Evolutionary conservation across 2,329 filamentous ascomycete genomes (phyloP).

Genomic region (Lojkania enalia): DNA sequence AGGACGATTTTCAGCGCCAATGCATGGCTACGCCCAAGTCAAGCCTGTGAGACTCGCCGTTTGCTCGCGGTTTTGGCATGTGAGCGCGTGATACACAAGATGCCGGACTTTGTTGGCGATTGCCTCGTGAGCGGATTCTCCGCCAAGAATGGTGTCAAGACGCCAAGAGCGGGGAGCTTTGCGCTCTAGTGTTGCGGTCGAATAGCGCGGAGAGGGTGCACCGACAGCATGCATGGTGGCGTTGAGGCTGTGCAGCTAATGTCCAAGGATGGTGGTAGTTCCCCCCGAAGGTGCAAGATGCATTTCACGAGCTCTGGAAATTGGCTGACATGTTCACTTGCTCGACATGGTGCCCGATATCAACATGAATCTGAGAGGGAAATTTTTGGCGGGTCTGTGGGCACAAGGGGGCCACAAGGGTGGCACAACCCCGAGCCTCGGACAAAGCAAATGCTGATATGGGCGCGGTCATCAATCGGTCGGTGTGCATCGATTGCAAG

Average conservation of each 20-base stretch:
- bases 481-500: constrained; percentile 3
- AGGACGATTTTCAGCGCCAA: neutral
- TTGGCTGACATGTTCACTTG: neutral
- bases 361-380: neutral
- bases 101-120: constrained; percentile 8
- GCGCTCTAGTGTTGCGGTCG: neutral
- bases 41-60: neutral
- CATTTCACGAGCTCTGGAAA: constrained; percentile 19
- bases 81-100: constrained; percentile 15
- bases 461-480: constrained; percentile 3
- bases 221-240: constrained; percentile 32
- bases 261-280: constrained; percentile 13
- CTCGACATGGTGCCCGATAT: neutral
- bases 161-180: constrained; percentile 12
- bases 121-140: constrained; percentile 19
- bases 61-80: constrained; percentile 10
- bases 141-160: constrained; percentile 20
- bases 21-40: neutral
- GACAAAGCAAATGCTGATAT: neutral
- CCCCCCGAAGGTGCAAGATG: constrained; percentile 10
- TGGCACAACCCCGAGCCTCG: constrained; percentile 1
- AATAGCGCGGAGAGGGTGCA: constrained; percentile 19
- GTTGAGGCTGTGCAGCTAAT: constrained; percentile 36
- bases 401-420: neutral
- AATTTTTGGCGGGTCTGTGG: constrained; percentile 5